Evolutionary conservation across 345 rosid genomes (phyloP).

Genomic region (Bruguiera gymnorhiza): DNA sequence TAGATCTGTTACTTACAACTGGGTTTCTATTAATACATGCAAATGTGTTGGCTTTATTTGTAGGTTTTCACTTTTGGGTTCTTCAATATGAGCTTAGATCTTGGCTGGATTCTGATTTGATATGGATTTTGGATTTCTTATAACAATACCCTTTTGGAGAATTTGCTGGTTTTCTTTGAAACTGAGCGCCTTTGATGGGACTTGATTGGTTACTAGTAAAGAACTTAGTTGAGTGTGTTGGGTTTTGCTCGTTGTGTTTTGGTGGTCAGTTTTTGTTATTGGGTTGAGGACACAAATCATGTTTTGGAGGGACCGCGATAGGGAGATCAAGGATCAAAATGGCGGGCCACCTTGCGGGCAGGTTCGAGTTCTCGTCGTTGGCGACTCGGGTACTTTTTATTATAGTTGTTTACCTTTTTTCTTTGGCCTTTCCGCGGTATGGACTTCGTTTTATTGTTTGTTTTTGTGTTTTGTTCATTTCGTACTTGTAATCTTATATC

Average conservation of each 20-base stretch:
- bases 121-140: conserved; percentile 24
- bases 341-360: conserved; percentile 88
- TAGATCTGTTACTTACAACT: conserved; percentile 2
- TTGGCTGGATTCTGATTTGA: conserved; percentile 17
- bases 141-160: conserved; percentile 22
- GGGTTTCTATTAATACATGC: too few species aligned
- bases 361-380: conserved; percentile 95
- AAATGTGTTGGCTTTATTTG: too few species aligned
- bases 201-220: conserved; percentile 17
- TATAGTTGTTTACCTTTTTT: too few species aligned
- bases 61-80: conserved; percentile 2
- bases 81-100: conserved; percentile 26
- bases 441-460: too few species aligned
- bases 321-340: conserved; percentile 71
- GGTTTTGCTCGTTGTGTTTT: too few species aligned
- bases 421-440: too few species aligned
- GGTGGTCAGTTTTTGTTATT: neutral
- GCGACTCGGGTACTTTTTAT: conserved; percentile 70
- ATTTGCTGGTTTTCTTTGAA: conserved; percentile 10
- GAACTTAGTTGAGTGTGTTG: neutral
- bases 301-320: conserved; percentile 96
- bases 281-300: conserved; percentile 25
- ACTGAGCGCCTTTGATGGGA: conserved; percentile 31
- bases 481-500: neutral
- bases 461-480: too few species aligned